Percentiles rank a stretch among this genome's conserved stretches.
Evolutionary conservation across 192 early-diverging fungal species (phyloP).

Genomic region (Coemansia sp.): DNA sequence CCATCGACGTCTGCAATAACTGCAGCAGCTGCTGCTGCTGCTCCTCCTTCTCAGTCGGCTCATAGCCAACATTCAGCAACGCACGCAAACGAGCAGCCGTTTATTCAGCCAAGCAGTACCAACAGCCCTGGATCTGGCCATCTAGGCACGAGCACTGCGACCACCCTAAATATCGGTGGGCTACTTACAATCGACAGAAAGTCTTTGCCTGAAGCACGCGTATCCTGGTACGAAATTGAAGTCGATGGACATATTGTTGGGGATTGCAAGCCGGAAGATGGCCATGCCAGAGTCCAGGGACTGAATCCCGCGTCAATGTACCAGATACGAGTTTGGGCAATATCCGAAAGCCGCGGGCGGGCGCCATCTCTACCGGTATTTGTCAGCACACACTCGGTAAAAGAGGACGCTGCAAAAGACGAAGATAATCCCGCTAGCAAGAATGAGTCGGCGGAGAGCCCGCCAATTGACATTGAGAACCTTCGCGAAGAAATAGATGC

Average conservation of each 20-base stretch:
- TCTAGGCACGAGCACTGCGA: not conserved
- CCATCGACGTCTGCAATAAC: not conserved
- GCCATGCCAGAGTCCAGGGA: slow-evolving; percentile 14
- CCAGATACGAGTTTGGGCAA: slow-evolving; percentile 43
- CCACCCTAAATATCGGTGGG: slow-evolving; percentile 7
- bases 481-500: slow-evolving; percentile 17
- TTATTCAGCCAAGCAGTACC: not conserved
- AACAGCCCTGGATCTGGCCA: not conserved
- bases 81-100: not conserved
- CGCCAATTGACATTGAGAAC: slow-evolving; percentile 13
- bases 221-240: slow-evolving; percentile 35
- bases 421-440: not conserved
- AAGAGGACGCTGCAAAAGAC: slow-evolving; percentile 2
- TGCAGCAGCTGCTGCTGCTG: not conserved
- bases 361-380: slow-evolving; percentile 39
- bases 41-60: not conserved
- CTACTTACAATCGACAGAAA: slow-evolving; percentile 18
- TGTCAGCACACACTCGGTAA: slow-evolving; percentile 25
- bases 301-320: slow-evolving; percentile 32
- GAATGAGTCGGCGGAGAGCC: not conserved
- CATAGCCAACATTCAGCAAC: not conserved
- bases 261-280: slow-evolving; percentile 7
- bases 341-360: slow-evolving; percentile 40
- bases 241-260: slow-evolving; percentile 44
- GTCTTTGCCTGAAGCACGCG: slow-evolving; percentile 21